phyloP scores from a whole-genome alignment of 257 asterid species.

The Vinca minor region DNA sequence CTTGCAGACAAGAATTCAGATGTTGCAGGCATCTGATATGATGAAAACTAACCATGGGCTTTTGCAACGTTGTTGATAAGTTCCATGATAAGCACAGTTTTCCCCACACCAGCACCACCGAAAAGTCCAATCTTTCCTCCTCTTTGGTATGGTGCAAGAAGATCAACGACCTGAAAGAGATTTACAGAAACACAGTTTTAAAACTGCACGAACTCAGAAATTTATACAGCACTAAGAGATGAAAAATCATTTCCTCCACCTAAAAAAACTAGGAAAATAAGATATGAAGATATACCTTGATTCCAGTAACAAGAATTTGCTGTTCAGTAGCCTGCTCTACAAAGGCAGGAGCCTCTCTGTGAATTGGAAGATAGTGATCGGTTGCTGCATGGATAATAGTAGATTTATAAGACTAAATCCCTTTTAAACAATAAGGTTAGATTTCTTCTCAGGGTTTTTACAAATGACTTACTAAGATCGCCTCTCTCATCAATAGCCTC shows the following conservation, averaged over 20 bases:
- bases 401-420: constrained; percentile 14
- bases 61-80: no score
- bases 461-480: constrained; percentile 51
- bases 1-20: neutral
- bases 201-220: neutral
- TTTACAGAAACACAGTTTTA: no score
- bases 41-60: constrained; percentile 67
- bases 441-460: neutral
- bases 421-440: neutral
- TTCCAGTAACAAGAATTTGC: constrained; percentile 91
- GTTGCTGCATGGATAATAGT: constrained; percentile 42
- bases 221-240: neutral
- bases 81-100: constrained; percentile 94
- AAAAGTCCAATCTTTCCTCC: constrained; percentile 97
- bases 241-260: neutral
- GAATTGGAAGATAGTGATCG: constrained; percentile 82
- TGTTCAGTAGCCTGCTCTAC: constrained; percentile 97
- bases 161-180: constrained; percentile 76
- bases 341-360: no score
- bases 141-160: constrained; percentile 96
- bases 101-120: constrained; percentile 98
- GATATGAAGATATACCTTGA: constrained; percentile 48
- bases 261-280: neutral
- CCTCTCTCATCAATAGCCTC: constrained; percentile 91
- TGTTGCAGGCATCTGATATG: neutral